Evolutionary conservation across 495 filamentous ascomycete species (phyloP), one percentile per base, ranked within the genome.

Genomic region (Glarea lozoyensis): DNA sequence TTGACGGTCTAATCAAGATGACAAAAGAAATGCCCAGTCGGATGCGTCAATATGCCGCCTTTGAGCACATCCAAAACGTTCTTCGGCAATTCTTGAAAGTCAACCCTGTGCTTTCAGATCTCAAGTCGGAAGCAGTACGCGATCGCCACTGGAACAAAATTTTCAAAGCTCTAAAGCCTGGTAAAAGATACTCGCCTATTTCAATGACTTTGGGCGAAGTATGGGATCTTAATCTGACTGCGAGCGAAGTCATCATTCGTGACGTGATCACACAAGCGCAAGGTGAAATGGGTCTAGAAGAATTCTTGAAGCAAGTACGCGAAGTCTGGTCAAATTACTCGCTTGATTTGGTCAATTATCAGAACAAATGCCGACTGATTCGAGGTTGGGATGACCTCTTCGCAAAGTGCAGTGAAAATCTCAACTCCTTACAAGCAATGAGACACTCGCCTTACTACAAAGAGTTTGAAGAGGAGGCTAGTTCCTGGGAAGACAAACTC

Each of bases 11-110:
- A 21, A 85, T 96, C 57, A 94, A 94, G 65, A 92, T 94, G 82
- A 95, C 88, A 35, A 99, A 94, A 67, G 89, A 97, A 46, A 99
- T 99, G 92, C 92, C 92, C 0, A 94, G 86, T 61, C 80, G 92
- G 33, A 99, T 97, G 93, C 80, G 92, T 36, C 92, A 99, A 55
- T 99, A 99, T 61, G 92, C 92, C 49, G 93, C 92, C 10, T 99
- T 99, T 60, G 92, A 97, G 61, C 89, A 99, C 54, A 85, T 97
- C 23, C 92, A 99, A 55, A 84, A 79, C 45, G 81, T 90, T 19
- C 73, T 97, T n/a, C 84, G 87, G 7, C 76, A 86, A 52, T 68
- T 89, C 17, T 69, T 95, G 52, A 96, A 94, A 60, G 84, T 89
- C 49, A 99, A 96, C 54, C 68, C 80, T 12, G 68, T 97, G 18